phyloP scores from a whole-genome alignment of 768 basidiomycete genomes.

The Russula brevipes region DNA sequence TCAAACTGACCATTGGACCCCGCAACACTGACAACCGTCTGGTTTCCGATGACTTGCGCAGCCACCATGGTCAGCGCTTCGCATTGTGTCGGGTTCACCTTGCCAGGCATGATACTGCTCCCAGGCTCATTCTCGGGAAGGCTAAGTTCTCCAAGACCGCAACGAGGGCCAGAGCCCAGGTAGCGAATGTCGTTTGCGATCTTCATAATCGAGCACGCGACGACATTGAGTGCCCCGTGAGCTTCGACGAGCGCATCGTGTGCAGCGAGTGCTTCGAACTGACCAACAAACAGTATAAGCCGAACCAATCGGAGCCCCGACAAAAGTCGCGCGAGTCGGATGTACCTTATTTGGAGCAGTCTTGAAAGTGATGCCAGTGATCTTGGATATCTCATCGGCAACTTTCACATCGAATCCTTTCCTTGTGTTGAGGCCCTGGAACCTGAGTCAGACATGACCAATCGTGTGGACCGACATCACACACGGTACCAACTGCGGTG shows the following conservation, averaged over 20 bases:
- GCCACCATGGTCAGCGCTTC: conserved; percentile 99
- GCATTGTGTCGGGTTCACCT: conserved; percentile 99
- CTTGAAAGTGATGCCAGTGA: conserved; percentile 87
- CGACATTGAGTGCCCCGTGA: conserved; percentile 91
- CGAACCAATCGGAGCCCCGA: not conserved
- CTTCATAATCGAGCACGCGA: conserved; percentile 98
- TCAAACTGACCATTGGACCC: conserved; percentile 97
- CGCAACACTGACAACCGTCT: conserved; percentile 86
- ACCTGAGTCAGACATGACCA: conserved; percentile 12
- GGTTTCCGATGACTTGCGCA: conserved; percentile 97
- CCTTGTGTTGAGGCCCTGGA: conserved; percentile 91
- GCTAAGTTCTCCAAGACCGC: conserved; percentile 90
- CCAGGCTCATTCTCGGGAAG: conserved; percentile 99
- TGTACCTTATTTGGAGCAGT: conserved; percentile 96
- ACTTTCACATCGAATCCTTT: conserved; percentile 95
- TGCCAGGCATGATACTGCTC: conserved; percentile 99
- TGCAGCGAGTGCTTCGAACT: conserved; percentile 98
- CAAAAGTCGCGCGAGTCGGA: not conserved
- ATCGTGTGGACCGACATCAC: conserved; percentile 29
- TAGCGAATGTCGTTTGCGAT: conserved; percentile 99
- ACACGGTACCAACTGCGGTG: conserved; percentile 94
- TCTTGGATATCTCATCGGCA: conserved; percentile 83
- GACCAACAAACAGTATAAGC: not conserved
- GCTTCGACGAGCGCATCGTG: conserved; percentile 98
- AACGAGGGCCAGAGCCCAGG: conserved; percentile 95